Conservation (phyloP, 345 rosid genomes). For the Bruguiera sexangula region DNA sequence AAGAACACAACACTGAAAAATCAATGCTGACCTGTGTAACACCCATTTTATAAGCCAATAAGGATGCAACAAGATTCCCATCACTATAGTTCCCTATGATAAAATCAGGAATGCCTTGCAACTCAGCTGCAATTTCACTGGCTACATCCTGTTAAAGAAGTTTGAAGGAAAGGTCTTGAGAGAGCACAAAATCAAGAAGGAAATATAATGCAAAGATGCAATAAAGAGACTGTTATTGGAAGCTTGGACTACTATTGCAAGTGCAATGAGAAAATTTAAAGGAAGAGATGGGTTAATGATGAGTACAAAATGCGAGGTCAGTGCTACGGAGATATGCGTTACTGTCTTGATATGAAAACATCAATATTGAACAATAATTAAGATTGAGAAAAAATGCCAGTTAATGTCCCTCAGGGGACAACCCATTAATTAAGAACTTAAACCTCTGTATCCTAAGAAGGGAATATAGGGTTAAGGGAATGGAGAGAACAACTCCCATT, state of each 20-base stretch:
- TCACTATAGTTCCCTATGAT: constrained; percentile 97
- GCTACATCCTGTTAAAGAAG: constrained; percentile 67
- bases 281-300: background rate
- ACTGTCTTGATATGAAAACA: too few relatives aligned
- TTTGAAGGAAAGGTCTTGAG: background rate
- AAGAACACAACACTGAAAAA: constrained; percentile 3
- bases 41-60: constrained; percentile 90
- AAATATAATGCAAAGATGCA: background rate
- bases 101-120: constrained; percentile 87
- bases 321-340: too few relatives aligned
- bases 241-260: too few relatives aligned
- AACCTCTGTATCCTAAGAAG: too few relatives aligned
- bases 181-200: background rate
- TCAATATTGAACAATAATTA: too few relatives aligned
- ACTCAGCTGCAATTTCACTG: constrained; percentile 77
- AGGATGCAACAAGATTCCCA: constrained; percentile 94
- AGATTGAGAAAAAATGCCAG: too few relatives aligned
- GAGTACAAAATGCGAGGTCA: background rate
- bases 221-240: background rate
- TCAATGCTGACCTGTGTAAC: constrained; percentile 65
- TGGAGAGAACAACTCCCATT: background rate
- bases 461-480: too few relatives aligned
- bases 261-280: background rate
- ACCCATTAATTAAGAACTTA: too few relatives aligned
- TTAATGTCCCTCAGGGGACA: too few relatives aligned